Conservation (phyloP, 768 basidiomycete species). For the Lentinula lateritia region DNA sequence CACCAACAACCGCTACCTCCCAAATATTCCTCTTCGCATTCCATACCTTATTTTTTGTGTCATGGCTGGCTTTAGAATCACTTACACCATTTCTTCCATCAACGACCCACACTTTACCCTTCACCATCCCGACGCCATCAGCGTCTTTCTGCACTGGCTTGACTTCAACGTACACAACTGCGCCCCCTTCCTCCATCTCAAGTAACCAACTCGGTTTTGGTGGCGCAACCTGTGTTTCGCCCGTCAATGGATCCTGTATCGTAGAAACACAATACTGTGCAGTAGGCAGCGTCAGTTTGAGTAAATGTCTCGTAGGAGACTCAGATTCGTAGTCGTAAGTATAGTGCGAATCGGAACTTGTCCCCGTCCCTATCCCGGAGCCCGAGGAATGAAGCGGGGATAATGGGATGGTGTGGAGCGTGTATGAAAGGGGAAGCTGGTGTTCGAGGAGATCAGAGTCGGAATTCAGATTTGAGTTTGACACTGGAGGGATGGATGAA, state of each 20-base stretch:
- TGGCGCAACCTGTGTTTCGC: slow-evolving; percentile 53
- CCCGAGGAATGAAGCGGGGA: slow-evolving; percentile 70
- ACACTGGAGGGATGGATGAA: slow-evolving; percentile 11
- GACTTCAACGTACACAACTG: slow-evolving; percentile 51
- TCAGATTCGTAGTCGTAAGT: slow-evolving; percentile 15
- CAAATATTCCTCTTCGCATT: slow-evolving; percentile 22
- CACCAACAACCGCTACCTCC: slow-evolving; percentile 52
- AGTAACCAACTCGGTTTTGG: slow-evolving; percentile 70
- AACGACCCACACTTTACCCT: slow-evolving; percentile 8
- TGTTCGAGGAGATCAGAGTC: slow-evolving; percentile 1
- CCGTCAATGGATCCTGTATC: slow-evolving; percentile 77
- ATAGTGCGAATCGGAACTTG: background rate
- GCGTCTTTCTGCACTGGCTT: slow-evolving; percentile 24
- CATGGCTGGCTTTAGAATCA: slow-evolving; percentile 20
- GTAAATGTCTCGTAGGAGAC: slow-evolving; percentile 60
- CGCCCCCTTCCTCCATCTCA: slow-evolving; percentile 50
- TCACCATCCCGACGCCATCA: slow-evolving; percentile 15
- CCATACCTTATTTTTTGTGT: slow-evolving; percentile 30
- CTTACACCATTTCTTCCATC: slow-evolving; percentile 12
- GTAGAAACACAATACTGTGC: slow-evolving; percentile 74
- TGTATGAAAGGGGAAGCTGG: slow-evolving; percentile 49
- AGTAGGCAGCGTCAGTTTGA: slow-evolving; percentile 78
- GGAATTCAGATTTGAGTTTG: background rate
- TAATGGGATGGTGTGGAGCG: slow-evolving; percentile 72
- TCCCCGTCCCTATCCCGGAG: slow-evolving; percentile 35